Conservation (phyloP, 2,329 filamentous ascomycete genomes). For the Colletotrichum eremochloae region DNA sequence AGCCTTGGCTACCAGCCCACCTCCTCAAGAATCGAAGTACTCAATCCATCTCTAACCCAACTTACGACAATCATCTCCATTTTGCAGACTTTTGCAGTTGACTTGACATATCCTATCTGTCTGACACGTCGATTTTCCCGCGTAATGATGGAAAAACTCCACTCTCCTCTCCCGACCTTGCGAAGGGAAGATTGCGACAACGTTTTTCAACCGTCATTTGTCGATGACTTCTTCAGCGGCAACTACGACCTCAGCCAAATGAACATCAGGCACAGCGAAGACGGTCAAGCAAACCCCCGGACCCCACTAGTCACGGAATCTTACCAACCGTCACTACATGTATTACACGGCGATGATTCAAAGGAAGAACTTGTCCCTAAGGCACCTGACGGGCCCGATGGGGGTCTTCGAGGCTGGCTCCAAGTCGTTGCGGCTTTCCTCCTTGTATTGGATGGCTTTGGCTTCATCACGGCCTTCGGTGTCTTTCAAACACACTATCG, state of each 20-base stretch:
- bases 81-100: not conserved
- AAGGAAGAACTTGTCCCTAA: not conserved
- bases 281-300: not conserved
- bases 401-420: slow-evolving; percentile 49
- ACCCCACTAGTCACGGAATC: slow-evolving; percentile 4
- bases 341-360: slow-evolving; percentile 2
- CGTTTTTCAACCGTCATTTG: not conserved
- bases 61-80: not conserved
- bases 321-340: not conserved
- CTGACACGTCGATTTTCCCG: too few relatives aligned
- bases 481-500: slow-evolving; percentile 60
- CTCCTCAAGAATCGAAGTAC: not conserved
- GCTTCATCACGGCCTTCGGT: slow-evolving; percentile 61
- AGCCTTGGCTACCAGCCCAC: not conserved
- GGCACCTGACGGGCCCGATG: slow-evolving; percentile 21
- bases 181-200: not conserved
- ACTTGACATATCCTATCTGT: not conserved
- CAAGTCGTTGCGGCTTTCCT: slow-evolving; percentile 57
- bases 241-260: slow-evolving; percentile 1
- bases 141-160: slow-evolving; percentile 17
- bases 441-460: slow-evolving; percentile 58
- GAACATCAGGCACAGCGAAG: slow-evolving; percentile 18
- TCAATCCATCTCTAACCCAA: not conserved
- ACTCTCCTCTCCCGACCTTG: not conserved
- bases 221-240: not conserved